Evolutionary conservation across 2,329 filamentous ascomycete species (phyloP).

Genomic region (Hansfordia pulvinata): DNA sequence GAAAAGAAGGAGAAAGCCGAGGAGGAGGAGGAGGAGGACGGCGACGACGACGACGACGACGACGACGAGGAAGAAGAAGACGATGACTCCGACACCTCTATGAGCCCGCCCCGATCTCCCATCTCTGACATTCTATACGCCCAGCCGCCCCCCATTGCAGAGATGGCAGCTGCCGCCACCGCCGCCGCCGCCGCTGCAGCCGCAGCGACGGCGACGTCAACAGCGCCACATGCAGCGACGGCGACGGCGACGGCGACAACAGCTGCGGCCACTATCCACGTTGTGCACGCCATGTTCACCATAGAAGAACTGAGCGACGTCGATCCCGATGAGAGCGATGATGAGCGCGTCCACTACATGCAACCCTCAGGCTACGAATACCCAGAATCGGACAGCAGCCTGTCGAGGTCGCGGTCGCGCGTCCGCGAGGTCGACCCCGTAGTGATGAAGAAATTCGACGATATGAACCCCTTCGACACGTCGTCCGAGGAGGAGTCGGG

Average conservation of each 20-base stretch:
- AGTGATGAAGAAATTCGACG: slow-evolving; percentile 12
- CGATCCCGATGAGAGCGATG: slow-evolving; percentile 12
- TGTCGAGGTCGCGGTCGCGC: slow-evolving; percentile 10
- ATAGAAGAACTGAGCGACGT: slow-evolving; percentile 17
- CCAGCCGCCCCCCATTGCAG: slow-evolving; percentile 9
- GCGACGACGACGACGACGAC: not conserved
- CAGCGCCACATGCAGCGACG: not conserved
- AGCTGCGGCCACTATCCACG: not conserved
- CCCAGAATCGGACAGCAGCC: slow-evolving; percentile 15
- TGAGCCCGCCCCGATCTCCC: slow-evolving; percentile 13
- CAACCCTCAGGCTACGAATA: slow-evolving; percentile 15
- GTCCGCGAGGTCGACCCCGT: slow-evolving; percentile 15
- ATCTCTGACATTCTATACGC: slow-evolving; percentile 12
- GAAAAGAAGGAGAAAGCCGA: not conserved
- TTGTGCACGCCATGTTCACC: slow-evolving; percentile 7
- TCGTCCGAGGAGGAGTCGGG: slow-evolving; percentile 9
- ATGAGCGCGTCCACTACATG: slow-evolving; percentile 11
- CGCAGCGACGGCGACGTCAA: not conserved
- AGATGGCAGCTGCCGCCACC: slow-evolving; percentile 7
- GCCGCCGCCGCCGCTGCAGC: no score
- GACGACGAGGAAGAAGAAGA: slow-evolving; percentile 1
- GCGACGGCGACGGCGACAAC: slow-evolving; percentile 7
- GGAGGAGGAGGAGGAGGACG: not conserved
- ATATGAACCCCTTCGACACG: slow-evolving; percentile 14
- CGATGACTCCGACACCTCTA: slow-evolving; percentile 10